Evolutionary conservation across 768 basidiomycete genomes (phyloP).

Genomic region (Pisolithus sp.): DNA sequence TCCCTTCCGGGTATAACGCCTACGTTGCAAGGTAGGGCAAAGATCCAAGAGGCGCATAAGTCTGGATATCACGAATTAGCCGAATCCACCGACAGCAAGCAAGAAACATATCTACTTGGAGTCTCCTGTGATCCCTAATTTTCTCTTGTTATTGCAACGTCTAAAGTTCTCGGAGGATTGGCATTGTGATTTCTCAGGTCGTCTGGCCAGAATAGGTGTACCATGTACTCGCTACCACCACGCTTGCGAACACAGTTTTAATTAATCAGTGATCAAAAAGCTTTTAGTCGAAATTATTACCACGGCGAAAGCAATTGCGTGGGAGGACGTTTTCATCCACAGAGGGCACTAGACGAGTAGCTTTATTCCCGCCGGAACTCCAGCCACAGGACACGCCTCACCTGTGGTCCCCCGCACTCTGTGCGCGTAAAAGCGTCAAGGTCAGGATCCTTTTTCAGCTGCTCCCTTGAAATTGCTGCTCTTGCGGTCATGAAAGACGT

Average conservation of each 20-base stretch:
- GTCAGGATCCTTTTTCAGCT: constrained; percentile 35
- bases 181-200: constrained; percentile 26
- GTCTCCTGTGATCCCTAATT: constrained; percentile 27
- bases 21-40: constrained; percentile 29
- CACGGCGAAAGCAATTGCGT: constrained; percentile 12
- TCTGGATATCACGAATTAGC: constrained; percentile 13
- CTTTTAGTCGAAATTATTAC: constrained; percentile 2
- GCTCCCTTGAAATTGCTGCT: constrained; percentile 22
- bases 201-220: constrained; percentile 34
- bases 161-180: constrained; percentile 17
- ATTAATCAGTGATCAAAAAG: background rate
- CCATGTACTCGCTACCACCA: constrained; percentile 32
- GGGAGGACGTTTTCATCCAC: constrained; percentile 13
- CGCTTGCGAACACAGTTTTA: constrained; percentile 4
- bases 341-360: constrained; percentile 9
- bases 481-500: no score
- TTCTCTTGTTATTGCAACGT: constrained; percentile 26
- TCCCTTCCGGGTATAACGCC: constrained; percentile 24
- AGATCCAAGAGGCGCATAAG: constrained; percentile 31
- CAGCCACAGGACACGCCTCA: constrained; percentile 1
- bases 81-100: background rate
- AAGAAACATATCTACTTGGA: constrained; percentile 25
- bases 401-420: constrained; percentile 11
- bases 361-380: background rate
- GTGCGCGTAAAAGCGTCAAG: constrained; percentile 21